Conservation (phyloP, 2,329 filamentous ascomycete genomes). For the Xylaria sp. region DNA sequence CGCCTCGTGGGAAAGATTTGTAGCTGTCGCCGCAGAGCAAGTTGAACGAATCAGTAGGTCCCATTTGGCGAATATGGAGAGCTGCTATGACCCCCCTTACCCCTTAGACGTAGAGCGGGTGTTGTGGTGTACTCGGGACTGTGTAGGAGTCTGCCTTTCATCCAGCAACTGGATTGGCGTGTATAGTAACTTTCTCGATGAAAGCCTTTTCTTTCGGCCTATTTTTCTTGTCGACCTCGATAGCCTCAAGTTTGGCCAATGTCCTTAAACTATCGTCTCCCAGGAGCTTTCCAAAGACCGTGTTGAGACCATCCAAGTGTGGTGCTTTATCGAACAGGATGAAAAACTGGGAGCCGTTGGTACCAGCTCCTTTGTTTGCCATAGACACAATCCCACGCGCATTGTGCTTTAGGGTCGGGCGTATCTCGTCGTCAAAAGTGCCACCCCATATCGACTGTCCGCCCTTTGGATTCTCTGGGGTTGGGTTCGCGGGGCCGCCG, state of each 20-base stretch:
- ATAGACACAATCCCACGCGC: conserved; percentile 77
- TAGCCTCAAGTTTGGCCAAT: conserved; percentile 75
- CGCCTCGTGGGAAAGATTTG: not conserved
- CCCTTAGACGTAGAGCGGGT: not conserved
- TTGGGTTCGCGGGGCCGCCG: conserved; percentile 69
- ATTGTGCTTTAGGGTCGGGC: conserved; percentile 74
- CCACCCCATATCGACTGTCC: conserved; percentile 79
- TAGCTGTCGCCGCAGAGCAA: not conserved
- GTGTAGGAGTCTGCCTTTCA: conserved; percentile 50
- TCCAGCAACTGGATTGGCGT: conserved; percentile 81
- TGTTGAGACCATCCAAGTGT: conserved; percentile 86
- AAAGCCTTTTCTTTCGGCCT: conserved; percentile 73
- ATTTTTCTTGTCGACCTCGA: conserved; percentile 82
- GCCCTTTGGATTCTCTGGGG: conserved; percentile 71
- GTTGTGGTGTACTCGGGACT: not conserved
- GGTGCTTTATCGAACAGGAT: conserved; percentile 80
- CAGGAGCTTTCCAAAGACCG: conserved; percentile 81
- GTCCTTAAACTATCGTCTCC: conserved; percentile 73
- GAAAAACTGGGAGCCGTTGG: conserved; percentile 86
- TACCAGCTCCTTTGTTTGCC: conserved; percentile 80
- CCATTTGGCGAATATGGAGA: not conserved
- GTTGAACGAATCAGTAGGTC: not conserved
- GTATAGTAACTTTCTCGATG: conserved; percentile 77
- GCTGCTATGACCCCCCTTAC: not conserved
- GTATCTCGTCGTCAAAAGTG: conserved; percentile 84